Base-by-base conservation (phyloP, 1,139 yeast species). In the Nakaseomyces delphensis region DNA sequence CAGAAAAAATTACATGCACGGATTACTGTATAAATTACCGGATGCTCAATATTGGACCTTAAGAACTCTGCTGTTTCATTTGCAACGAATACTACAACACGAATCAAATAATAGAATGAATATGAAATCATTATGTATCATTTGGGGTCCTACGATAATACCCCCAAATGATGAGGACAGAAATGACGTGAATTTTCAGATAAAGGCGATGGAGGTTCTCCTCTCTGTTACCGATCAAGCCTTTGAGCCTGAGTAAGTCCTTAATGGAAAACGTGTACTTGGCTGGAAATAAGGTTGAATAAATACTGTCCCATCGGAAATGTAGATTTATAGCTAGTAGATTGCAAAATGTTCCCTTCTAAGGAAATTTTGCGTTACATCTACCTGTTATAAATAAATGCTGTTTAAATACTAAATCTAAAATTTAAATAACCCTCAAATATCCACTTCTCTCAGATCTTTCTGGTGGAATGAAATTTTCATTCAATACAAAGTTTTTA, bases 21-120 rank as follows among this genome's bases (percentile, higher is more conserved):
- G 86, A 41, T 74, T 85, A 46, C 85, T 91, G 38, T 91, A 82
- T 65, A 83, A 83, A 52, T 71, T 91, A 43, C 96, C 97, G 0
- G 98, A 91, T 63, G 93, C 95, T 1, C 87, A 93, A 45, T 91
- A 91, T 62, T 87, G 95, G 68, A 89, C 97, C 0, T 70, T 91
- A 52, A 70, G 97, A 53, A 77, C 86, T 31, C 68, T 91, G 49
- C 69, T 87, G 3, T 85, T 89, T 70, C 98, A 91, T 62, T 73
- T 91, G 51, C 79, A 83, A 52, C 75, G 81, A 43, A 81, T 91
- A 7, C 78, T 83, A 25, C 73, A 75, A 20, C 72, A 79, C 46
- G 81, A 79, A 55, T 69, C 72, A 11, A 56, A 65, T 29, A 86
- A 86, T 57, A 72, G 93, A 58, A 91, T 91, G 98, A 78, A 79